phyloP scores from a whole-genome alignment of 495 filamentous ascomycete genomes.

The Neurospora tetraspora region DNA sequence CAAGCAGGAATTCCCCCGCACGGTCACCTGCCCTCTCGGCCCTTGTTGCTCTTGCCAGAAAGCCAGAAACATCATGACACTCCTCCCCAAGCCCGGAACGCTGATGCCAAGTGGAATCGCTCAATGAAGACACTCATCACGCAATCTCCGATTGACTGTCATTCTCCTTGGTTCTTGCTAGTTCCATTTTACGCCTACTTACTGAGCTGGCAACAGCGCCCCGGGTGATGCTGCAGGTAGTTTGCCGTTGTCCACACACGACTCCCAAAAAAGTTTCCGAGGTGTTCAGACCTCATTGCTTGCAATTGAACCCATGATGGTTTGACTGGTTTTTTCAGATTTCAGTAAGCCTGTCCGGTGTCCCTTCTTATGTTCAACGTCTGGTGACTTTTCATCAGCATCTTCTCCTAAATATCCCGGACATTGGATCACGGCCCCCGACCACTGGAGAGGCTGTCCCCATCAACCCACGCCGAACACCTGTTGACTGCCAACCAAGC shows the following conservation, averaged over 20 bases:
- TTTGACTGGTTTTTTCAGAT: background rate
- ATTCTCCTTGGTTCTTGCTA: background rate
- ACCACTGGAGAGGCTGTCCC: background rate
- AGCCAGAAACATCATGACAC: background rate
- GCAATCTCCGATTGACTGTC: background rate
- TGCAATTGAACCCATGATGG: background rate
- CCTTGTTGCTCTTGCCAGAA: background rate
- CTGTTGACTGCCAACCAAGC: background rate
- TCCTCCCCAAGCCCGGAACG: background rate
- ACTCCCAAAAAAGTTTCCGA: background rate
- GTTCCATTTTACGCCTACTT: background rate
- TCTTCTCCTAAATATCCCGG: too few species aligned
- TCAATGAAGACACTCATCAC: background rate
- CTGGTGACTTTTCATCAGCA: background rate
- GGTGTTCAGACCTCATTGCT: background rate
- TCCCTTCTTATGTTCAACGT: background rate
- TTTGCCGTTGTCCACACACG: background rate
- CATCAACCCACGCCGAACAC: background rate
- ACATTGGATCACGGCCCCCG: background rate
- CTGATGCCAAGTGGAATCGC: background rate
- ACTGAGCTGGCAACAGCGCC: background rate
- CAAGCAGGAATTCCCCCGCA: background rate
- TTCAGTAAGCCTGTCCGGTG: background rate
- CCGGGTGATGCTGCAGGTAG: background rate
- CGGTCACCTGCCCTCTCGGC: background rate